Base-by-base conservation (phyloP, 129 eudicot species). In the Centella asiatica region DNA sequence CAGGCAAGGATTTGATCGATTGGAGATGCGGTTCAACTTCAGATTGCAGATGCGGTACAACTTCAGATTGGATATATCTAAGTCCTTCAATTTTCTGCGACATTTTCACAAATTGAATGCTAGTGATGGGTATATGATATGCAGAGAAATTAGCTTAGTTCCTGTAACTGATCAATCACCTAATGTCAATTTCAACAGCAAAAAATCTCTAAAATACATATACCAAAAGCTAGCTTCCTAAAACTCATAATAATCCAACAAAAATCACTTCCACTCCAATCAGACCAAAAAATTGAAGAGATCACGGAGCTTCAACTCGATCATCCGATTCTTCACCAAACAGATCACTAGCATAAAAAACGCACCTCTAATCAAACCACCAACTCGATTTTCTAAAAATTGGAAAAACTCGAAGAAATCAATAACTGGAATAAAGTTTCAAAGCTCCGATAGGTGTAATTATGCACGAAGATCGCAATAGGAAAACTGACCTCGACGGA, bases 1-100 rank as follows among this genome's bases (percentile, higher is more conserved):
- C 89, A 31, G 96, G 94, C 83, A 84, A 62, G 5, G 94, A 88
- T 60, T 85, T 81, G 53, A 88, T 88, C 2, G 89, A 69, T 50
- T 88, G 80, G 64, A 81, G 66, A 28, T 78, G 68, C 36, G 74
- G 74, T n/a, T n/a, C n/a, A n/a, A n/a, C n/a, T n/a, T n/a, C n/a
- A n/a, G n/a, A n/a, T n/a, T n/a, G n/a, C n/a, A n/a, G n/a, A n/a
- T n/a, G n/a, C n/a, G n/a, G n/a, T n/a, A n/a, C n/a, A n/a, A n/a
- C n/a, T n/a, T n/a, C n/a, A n/a, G n/a, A n/a, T n/a, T n/a, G n/a
- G n/a, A n/a, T n/a, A n/a, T n/a, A n/a, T n/a, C n/a, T n/a, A 25
- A 55, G 54, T 53, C 65, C 79, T 61, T 49, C 52, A 64, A 47
- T 62, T 60, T 67, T 77, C 51, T 57, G 66, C 4, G 87, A 68